Base-by-base conservation (phyloP, 2,329 filamentous ascomycete genomes). In the Colletotrichum brevisporum region DNA sequence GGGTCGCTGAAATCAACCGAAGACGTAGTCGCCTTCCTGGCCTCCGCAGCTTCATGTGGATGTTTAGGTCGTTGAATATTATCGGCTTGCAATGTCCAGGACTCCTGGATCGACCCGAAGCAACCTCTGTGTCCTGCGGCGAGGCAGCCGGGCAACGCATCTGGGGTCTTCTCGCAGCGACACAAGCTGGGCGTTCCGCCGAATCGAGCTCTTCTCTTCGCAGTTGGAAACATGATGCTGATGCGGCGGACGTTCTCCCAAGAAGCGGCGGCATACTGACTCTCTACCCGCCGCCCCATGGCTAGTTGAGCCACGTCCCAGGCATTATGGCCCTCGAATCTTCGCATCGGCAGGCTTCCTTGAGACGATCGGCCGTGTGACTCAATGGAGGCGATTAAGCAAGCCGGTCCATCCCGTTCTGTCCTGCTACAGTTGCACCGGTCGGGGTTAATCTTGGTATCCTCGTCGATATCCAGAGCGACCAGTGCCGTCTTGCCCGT, bases 251-350 rank as follows among this genome's bases (percentile, higher is more conserved):
- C 71, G n/a, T 73, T 74, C 26, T 70, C 68, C 75, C 77, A 74
- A 15, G 26, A 47, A 3, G 71, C 71, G 12, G 62, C 65, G 4
- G 53, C 58, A 21, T 69, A 62, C 8, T 65, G 63, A 18, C 27
- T 47, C 18, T 61, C 62, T 15, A 71, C 70, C 16, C 61, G 47
- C 5, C 69, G 53, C 26, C 56, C 64, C 2, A 75, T 64, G 2
- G 78, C 77, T 5, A 79, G 51, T 8, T 70, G 73, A 21, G 78
- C 76, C 27, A 79, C 36, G 31, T 79, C 78, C 78, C 78, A 79
- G 63, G 69, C 71, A 15, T 63, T 39, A 12, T 18, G 51, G 41
- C 61, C 72, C 10, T 78, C 76, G 54, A 77, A 78, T 3, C 78
- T 72, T 12, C 74, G 71, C 3, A 75, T 77, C 12, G 69, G 60